Base-by-base conservation (phyloP, 306 rosid species). In the Citrullus amarus region DNA sequence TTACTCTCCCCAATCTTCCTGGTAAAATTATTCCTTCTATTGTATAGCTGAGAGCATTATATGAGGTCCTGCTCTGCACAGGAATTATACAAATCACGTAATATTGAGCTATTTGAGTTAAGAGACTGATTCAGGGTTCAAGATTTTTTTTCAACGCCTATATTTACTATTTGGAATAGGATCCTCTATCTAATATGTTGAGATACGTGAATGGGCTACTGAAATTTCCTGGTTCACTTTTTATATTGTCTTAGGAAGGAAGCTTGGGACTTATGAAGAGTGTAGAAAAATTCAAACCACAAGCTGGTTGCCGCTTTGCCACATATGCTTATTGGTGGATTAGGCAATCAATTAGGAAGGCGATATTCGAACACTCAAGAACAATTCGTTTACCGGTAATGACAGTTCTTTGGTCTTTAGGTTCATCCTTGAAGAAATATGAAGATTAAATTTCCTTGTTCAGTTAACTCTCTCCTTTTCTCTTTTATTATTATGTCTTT, bases 311-410 rank as follows among this genome's bases (percentile, higher is more conserved):
- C 84, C 96, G 97, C 57, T 90, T 92, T 82, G 87, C 87, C 74
- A 86, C 90, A 77, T 93, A 93, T 59, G 98, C 98, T 61, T 93
- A 90, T 83, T 94, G 91, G 91, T 93, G 98, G 96, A 90, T 93
- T 80, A 91, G 87, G 82, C 93, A 91, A 82, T 66, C 88, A 38
- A 81, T 89, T 65, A 86, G 93, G 86, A 91, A 89, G 83, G 93
- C 98, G 28, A 86, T 93, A 83, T 88, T 83, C 78, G 82, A 86
- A 79, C 89, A 91, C 87, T 91, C 98, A 43, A 83, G 95, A 90
- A 88, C 93, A 80, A 89, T 91, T 67, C 98, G 96, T 79, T 80
- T 93, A 50, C 95, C 98, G 82, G 96, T 91, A 89, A 81, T 59
- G 67, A 76, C 54, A 38, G 63, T 39, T 28, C 20, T 15, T 55